Evolutionary conservation across 176 grass and related monocot species (phyloP).

Genomic region (Stipa capillata): DNA sequence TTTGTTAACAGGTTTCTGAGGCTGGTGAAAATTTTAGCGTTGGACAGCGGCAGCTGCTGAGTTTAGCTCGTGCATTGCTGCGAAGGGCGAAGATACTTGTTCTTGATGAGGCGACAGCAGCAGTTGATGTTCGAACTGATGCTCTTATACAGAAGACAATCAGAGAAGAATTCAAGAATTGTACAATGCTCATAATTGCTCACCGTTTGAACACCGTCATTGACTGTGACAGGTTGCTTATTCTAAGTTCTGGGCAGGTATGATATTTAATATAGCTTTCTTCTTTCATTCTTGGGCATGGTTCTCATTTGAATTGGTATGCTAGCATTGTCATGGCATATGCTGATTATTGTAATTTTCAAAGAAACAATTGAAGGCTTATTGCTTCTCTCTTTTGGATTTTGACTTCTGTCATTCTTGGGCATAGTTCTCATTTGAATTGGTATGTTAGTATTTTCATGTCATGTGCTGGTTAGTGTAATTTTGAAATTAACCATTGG

Average conservation of each 20-base stretch:
- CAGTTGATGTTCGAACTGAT: conserved; percentile 96
- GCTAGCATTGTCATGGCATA: too few relatives aligned
- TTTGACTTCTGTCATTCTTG: too few relatives aligned
- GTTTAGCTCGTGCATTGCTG: conserved; percentile 88
- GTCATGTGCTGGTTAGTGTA: background rate
- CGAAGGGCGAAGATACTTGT: conserved; percentile 96
- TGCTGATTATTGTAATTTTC: too few relatives aligned
- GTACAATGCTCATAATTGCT: conserved; percentile 97
- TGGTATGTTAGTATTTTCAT: conserved; percentile 1
- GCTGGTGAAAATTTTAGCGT: conserved; percentile 98
- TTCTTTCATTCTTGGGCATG: background rate
- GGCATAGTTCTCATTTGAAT: conserved; percentile 4
- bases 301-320: too few relatives aligned
- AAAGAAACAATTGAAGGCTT: too few relatives aligned
- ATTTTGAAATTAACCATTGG: too few relatives aligned
- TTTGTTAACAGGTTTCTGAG: conserved; percentile 70
- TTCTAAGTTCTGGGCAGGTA: conserved; percentile 84
- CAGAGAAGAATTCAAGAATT: conserved; percentile 95
- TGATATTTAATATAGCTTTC: conserved; percentile 2
- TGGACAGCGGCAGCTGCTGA: conserved; percentile 87
- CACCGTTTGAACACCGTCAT: conserved; percentile 95
- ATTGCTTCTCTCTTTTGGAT: too few relatives aligned
- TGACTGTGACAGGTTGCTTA: conserved; percentile 86
- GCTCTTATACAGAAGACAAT: conserved; percentile 99
- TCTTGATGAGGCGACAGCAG: conserved; percentile 96